Percentiles rank a stretch among this genome's conserved stretches.
Evolutionary conservation across 768 basidiomycete species (phyloP).

Genomic region (Leccinum arenicola): DNA sequence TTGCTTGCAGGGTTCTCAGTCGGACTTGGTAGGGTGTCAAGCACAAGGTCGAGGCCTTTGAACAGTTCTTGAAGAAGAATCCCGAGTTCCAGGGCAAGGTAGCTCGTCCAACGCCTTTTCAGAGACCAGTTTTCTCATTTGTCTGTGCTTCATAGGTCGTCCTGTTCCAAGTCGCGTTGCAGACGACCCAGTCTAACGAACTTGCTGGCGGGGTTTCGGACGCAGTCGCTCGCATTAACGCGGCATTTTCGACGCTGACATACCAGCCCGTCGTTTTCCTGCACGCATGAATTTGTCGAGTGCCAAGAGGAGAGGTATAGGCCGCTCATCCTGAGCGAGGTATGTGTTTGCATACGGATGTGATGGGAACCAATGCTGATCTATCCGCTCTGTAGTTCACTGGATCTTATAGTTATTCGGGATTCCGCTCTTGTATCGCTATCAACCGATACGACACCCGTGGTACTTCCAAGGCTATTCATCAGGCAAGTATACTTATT

Average conservation of each 20-base stretch:
- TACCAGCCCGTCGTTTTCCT: slow-evolving; percentile 88
- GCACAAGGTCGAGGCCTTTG: slow-evolving; percentile 83
- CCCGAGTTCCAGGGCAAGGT: slow-evolving; percentile 82
- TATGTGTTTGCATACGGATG: slow-evolving; percentile 27
- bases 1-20: neutral
- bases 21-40: slow-evolving; percentile 53
- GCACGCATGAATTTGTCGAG: slow-evolving; percentile 82
- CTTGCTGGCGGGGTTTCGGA: slow-evolving; percentile 71
- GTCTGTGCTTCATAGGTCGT: slow-evolving; percentile 47
- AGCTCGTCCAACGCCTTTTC: neutral
- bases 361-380: neutral
- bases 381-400: slow-evolving; percentile 54
- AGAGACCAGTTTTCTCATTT: neutral
- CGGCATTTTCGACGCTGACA: slow-evolving; percentile 77
- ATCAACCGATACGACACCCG: slow-evolving; percentile 85
- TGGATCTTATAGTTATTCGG: slow-evolving; percentile 81
- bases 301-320: slow-evolving; percentile 71
- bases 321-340: slow-evolving; percentile 79
- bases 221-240: slow-evolving; percentile 73
- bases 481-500: slow-evolving; percentile 35
- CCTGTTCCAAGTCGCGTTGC: slow-evolving; percentile 84
- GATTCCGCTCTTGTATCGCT: slow-evolving; percentile 83
- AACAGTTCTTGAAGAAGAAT: slow-evolving; percentile 72
- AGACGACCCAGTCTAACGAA: slow-evolving; percentile 77
- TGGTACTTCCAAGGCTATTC: slow-evolving; percentile 80